Evolutionary conservation across 441 rosid genomes (phyloP).

Genomic region (Omphalea diandra): DNA sequence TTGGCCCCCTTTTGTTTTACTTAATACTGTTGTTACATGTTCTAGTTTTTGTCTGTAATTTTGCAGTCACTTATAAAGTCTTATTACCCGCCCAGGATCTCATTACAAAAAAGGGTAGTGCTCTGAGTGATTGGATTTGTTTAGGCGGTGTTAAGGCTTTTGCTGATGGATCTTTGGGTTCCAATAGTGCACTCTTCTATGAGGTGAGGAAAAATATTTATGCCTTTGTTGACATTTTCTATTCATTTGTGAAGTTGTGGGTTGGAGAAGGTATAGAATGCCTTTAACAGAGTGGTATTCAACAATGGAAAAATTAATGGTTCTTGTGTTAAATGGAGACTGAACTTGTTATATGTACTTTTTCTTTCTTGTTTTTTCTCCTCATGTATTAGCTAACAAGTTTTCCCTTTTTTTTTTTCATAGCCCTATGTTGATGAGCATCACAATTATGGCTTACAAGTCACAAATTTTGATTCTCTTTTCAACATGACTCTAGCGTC

Average conservation of each 20-base stretch:
- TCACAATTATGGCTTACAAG: conserved; percentile 61
- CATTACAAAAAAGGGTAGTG: conserved; percentile 44
- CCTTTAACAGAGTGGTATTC: too few species aligned
- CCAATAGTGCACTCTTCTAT: conserved; percentile 76
- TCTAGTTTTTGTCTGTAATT: neutral
- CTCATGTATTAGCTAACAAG: neutral
- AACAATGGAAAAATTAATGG: too few species aligned
- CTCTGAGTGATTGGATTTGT: conserved; percentile 68
- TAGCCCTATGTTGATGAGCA: conserved; percentile 79
- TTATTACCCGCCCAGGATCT: conserved; percentile 44
- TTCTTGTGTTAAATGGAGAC: neutral
- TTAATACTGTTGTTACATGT: neutral
- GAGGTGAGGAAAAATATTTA: conserved; percentile 48
- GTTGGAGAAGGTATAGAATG: neutral
- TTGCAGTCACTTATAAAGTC: conserved; percentile 8
- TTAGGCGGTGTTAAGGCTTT: conserved; percentile 94
- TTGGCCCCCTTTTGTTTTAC: neutral
- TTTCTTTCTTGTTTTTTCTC: neutral
- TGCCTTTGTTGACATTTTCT: neutral
- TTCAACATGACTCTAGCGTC: conserved; percentile 68
- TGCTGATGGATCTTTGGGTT: conserved; percentile 90
- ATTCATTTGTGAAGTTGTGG: neutral
- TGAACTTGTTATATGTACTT: neutral
- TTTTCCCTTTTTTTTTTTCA: conserved; percentile 14
- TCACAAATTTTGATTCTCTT: conserved; percentile 54